Evolutionary conservation across 2,329 filamentous ascomycete species (phyloP).

Genomic region (Xylariaceae sp.): DNA sequence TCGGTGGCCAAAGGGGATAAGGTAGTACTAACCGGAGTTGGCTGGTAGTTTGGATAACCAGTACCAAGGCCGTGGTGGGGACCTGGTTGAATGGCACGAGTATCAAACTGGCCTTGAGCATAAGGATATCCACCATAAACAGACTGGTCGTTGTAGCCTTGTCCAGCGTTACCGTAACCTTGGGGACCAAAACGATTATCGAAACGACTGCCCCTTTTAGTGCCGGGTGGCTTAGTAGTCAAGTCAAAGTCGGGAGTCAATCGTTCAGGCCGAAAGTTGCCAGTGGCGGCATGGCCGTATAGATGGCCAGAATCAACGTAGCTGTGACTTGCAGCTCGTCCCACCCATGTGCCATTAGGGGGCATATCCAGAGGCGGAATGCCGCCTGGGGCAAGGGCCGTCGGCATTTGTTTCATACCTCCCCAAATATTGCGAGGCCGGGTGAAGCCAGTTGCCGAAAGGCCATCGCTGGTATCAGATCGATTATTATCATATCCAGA

Average conservation of each 20-base stretch:
- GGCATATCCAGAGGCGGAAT: conserved; percentile 33
- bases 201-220: conserved; percentile 43
- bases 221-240: conserved; percentile 37
- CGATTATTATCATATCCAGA: conserved; percentile 47
- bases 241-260: conserved; percentile 46
- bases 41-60: conserved; percentile 27
- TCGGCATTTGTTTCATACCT: conserved; percentile 37
- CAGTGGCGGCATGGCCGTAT: conserved; percentile 32
- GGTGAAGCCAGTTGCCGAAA: conserved; percentile 47
- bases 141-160: conserved; percentile 32
- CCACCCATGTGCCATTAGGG: conserved; percentile 43
- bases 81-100: conserved; percentile 30
- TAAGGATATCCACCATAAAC: conserved; percentile 33
- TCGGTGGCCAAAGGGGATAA: conserved; percentile 70
- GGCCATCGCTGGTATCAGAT: conserved; percentile 51
- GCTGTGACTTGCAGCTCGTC: conserved; percentile 36
- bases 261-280: conserved; percentile 42
- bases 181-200: conserved; percentile 36
- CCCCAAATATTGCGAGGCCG: conserved; percentile 54
- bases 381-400: conserved; percentile 24
- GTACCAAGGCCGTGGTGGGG: conserved; percentile 35
- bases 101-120: conserved; percentile 33
- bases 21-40: conserved; percentile 44
- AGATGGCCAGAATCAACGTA: conserved; percentile 38
- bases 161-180: conserved; percentile 25